Base-by-base conservation (phyloP, 805 yeast species). In the Saccharomycopsis fodiens region DNA sequence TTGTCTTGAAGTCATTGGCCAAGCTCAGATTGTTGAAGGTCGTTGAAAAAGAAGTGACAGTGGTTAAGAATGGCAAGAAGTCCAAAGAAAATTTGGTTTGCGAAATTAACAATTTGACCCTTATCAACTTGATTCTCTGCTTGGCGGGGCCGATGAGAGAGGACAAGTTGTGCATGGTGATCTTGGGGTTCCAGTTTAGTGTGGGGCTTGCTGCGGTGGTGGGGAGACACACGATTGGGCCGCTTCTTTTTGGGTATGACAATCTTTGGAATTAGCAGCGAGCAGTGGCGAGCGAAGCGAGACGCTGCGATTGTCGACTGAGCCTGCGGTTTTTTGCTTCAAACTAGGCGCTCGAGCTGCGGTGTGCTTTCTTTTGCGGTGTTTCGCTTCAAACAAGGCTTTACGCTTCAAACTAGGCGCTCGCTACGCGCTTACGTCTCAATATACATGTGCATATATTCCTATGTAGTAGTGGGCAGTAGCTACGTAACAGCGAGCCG, bases 71-170 rank as follows among this genome's bases (percentile, higher is more conserved):
- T 22, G 56, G 54, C 15, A 57, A 54, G 38, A 59, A 52, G 17
- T 51, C 42, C 5, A 48, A 47, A 3, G 38, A 35, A 8, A 44
- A 7, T 12, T 23, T 27, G 10, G 60, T 72, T 23, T 59, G 62
- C 6, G 65, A 70, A 48, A 77, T 84, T 46, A 79, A 93, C 10
- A 93, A 93, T 59, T 71, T 91, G 75, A 93, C 99, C 2, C 64
- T 93, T 41, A 88, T 93, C 53, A 93, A 91, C 59, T 67, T 93
- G 51, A 72, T 75, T 1, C 65, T 91, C 35, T 95, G 91, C 7
- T 79, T 88, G 85, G 69, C 82, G 36, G 98, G 98, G 1, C 97
- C 98, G 3, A 60, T 84, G 69, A 72, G 89, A 47, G 99, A 93
- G 62, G 96, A 85, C 59, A 66, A 59, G 19, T 67, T 93, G 45